These are phyloP conservation scores for Tetrahymena malaccensis DNA, from an alignment of 73 alveolate species.

Conservation along the genomic window DNA sequence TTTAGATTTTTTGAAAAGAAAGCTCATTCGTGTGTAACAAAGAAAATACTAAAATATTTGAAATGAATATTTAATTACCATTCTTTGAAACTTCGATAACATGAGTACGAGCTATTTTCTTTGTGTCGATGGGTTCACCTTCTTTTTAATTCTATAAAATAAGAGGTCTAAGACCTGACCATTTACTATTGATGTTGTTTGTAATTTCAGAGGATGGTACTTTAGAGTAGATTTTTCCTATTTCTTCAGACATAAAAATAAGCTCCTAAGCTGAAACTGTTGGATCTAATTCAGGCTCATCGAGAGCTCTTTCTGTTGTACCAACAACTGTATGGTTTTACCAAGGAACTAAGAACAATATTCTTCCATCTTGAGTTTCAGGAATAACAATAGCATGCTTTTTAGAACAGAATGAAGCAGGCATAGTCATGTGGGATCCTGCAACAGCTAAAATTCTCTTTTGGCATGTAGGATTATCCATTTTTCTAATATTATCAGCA, in stretches of 20 bases:
- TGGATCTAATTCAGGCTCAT: slow-evolving; percentile 23
- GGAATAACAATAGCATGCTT: slow-evolving; percentile 59
- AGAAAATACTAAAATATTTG: background rate
- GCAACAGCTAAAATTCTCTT: slow-evolving; percentile 57
- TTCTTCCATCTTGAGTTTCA: slow-evolving; percentile 77
- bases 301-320: slow-evolving; percentile 70
- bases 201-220: slow-evolving; percentile 6
- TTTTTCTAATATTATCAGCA: slow-evolving; percentile 64
- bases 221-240: slow-evolving; percentile 1
- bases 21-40: background rate
- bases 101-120: slow-evolving; percentile 68
- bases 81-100: slow-evolving; percentile 54
- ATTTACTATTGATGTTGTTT: slow-evolving; percentile 42
- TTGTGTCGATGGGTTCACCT: slow-evolving; percentile 28
- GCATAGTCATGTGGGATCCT: slow-evolving; percentile 76
- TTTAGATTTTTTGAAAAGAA: too few species aligned
- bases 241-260: slow-evolving; percentile 22
- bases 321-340: slow-evolving; percentile 69
- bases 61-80: background rate
- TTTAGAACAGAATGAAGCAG: slow-evolving; percentile 41
- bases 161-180: slow-evolving; percentile 83
- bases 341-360: slow-evolving; percentile 64
- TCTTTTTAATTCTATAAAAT: slow-evolving; percentile 17
- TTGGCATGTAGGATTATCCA: slow-evolving; percentile 54
- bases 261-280: slow-evolving; percentile 17